phyloP scores from a whole-genome alignment of 2,329 filamentous ascomycete genomes.

The Phyllosticta citrichinensis region DNA sequence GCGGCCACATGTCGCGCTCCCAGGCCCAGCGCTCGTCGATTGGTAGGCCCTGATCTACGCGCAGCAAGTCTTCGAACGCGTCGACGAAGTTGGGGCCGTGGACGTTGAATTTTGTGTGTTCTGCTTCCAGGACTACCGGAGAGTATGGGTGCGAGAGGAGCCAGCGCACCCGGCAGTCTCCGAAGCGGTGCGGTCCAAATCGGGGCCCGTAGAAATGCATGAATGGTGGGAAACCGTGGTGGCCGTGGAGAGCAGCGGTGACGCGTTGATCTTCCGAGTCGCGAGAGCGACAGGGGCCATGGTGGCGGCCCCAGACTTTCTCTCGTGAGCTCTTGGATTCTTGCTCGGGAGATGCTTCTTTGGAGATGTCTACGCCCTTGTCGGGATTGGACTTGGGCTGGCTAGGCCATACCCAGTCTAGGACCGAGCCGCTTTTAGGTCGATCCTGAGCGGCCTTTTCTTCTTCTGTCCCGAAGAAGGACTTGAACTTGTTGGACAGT shows the following conservation, averaged over 20 bases:
- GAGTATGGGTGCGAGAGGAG: conserved; percentile 34
- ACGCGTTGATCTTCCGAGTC: not conserved
- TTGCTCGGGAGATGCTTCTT: not conserved
- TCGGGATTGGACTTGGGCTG: not conserved
- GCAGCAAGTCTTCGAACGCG: conserved; percentile 50
- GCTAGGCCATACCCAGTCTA: conserved; percentile 1
- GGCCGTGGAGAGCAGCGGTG: not conserved
- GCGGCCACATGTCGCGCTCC: conserved; percentile 35
- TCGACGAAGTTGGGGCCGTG: conserved; percentile 37
- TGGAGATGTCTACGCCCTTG: not conserved
- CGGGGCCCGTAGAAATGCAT: not conserved
- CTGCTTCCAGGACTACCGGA: conserved; percentile 42
- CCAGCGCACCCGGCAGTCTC: conserved; percentile 1
- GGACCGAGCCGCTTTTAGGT: not conserved
- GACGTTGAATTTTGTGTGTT: conserved; percentile 30
- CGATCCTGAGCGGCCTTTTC: not conserved
- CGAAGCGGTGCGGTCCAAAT: not conserved
- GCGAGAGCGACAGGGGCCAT: not conserved
- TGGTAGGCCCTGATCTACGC: conserved; percentile 21
- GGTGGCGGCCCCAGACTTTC: not conserved
- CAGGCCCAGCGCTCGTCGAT: not conserved
- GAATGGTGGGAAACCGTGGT: not conserved
- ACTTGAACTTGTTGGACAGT: not conserved
- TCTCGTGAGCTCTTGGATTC: not conserved
- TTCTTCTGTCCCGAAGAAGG: not conserved